A percentile compares a stretch with the other conserved stretches of the same genome.
These are phyloP conservation scores for Nemophila menziesii DNA, from an alignment of 257 asterid genomes.

Conservation along the genomic window DNA sequence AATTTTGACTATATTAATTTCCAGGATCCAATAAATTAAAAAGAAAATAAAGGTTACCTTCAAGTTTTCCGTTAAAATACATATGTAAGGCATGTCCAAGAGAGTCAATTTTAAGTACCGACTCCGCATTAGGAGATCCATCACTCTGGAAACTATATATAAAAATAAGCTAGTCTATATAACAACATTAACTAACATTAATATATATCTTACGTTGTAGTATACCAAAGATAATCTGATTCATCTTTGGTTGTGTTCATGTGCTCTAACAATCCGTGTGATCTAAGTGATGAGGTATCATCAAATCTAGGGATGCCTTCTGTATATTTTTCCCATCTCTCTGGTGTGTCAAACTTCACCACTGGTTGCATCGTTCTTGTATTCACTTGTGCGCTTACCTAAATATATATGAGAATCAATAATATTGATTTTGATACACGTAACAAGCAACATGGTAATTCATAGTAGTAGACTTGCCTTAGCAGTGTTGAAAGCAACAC, in stretches of 20 bases:
- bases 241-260: constrained; percentile 10
- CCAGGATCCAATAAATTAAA: neutral
- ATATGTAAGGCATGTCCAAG: constrained; percentile 73
- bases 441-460: neutral
- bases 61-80: constrained; percentile 76
- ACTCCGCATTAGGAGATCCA: neutral
- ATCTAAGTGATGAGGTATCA: constrained; percentile 8
- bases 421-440: neutral
- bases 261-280: constrained; percentile 13
- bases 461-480: constrained; percentile 7
- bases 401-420: neutral
- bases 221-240: constrained; percentile 19
- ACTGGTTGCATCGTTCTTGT: constrained; percentile 35
- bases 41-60: constrained; percentile 32
- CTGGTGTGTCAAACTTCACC: constrained; percentile 26
- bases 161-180: neutral
- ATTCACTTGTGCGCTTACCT: constrained; percentile 11
- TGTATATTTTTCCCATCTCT: constrained; percentile 9
- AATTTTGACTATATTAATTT: neutral
- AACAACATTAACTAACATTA: neutral
- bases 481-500: constrained; percentile 14
- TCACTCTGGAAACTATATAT: neutral
- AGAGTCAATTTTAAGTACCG: neutral
- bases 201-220: constrained; percentile 10
- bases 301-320: constrained; percentile 9